Evolutionary conservation across 305 asterid genomes (phyloP).

Genomic region (Solanum chacoense): DNA sequence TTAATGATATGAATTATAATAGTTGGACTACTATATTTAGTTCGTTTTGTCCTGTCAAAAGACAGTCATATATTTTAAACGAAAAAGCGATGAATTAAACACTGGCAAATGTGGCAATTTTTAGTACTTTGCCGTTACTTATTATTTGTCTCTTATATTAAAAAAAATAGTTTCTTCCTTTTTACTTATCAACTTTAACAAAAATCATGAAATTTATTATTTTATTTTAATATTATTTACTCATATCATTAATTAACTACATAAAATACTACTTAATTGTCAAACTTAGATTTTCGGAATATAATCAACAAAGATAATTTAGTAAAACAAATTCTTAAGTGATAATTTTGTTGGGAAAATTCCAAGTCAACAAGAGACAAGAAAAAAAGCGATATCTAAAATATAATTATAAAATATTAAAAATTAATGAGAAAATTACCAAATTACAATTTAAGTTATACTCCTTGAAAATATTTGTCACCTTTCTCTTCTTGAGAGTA

Average conservation of each 20-base stretch:
- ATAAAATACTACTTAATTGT: neutral
- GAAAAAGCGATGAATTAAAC: neutral
- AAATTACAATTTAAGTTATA: neutral
- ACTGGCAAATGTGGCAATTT: neutral
- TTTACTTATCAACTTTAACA: neutral
- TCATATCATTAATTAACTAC: neutral
- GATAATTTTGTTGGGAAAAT: neutral
- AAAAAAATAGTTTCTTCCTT: neutral
- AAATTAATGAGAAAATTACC: no score
- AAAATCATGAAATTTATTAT: neutral
- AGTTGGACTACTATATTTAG: neutral
- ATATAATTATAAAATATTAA: no score
- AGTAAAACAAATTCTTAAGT: neutral
- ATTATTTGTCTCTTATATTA: neutral
- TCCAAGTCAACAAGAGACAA: neutral
- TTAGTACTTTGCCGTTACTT: neutral
- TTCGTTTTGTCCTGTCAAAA: neutral
- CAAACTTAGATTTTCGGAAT: neutral
- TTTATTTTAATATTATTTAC: neutral
- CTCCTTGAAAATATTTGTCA: neutral
- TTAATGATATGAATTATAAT: neutral
- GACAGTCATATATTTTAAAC: neutral
- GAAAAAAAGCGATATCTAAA: neutral
- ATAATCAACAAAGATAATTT: neutral
- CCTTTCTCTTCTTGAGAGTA: neutral